Conservation (phyloP, 2,329 filamentous ascomycete species). For the Alternaria metachromatica region DNA sequence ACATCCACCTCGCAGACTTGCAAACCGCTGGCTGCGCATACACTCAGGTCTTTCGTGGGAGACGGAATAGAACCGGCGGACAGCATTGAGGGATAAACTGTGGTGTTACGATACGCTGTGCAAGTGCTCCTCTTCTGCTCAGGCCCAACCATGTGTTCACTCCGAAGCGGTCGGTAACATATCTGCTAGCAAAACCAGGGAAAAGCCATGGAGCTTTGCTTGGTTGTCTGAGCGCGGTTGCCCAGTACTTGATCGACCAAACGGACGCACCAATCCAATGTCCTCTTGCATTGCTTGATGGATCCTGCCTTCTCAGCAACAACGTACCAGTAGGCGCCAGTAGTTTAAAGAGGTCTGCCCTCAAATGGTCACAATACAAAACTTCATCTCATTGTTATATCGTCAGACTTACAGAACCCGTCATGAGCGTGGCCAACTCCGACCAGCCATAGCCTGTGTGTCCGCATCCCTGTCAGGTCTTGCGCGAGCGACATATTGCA, state of each 20-base stretch:
- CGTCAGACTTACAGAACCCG: neutral
- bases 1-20: neutral
- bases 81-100: neutral
- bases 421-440: neutral
- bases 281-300: neutral
- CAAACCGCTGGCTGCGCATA: neutral
- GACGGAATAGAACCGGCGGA: neutral
- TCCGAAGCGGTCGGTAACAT: constrained; percentile 5
- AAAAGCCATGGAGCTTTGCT: neutral
- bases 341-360: neutral
- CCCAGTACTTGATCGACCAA: neutral
- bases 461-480: neutral
- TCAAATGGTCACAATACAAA: neutral
- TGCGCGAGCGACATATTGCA: neutral
- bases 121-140: neutral
- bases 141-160: neutral
- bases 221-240: neutral
- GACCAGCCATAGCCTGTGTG: neutral
- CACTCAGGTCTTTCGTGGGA: neutral
- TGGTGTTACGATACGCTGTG: neutral
- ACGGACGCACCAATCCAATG: neutral
- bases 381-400: neutral
- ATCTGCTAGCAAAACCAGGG: neutral
- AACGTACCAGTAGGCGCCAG: neutral
- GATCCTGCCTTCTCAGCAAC: neutral